Evolutionary conservation across 2,329 filamentous ascomycete genomes (phyloP), one percentile per base, ranked within the genome.

Genomic region (Calonectria pauciramosa): DNA sequence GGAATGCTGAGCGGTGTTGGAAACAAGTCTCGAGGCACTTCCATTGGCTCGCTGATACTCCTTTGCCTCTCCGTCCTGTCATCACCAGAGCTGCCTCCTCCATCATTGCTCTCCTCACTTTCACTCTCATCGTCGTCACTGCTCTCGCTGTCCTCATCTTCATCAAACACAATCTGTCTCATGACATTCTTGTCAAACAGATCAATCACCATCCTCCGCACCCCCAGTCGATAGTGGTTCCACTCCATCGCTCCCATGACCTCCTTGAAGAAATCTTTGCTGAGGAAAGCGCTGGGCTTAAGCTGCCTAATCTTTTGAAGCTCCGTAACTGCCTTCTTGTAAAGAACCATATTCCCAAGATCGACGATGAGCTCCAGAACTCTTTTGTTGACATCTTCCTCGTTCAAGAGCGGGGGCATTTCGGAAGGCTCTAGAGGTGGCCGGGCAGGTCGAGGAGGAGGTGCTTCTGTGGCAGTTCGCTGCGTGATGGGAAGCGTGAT

Each of bases 111-210:
- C 44, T 87, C 87, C 14, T 87, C 59, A 14, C 44, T 85, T 34
- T 83, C 84, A 41, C 74, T 80, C 30, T 85, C 85, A 67, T 94
- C 93, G 14, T 86, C 85, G 44, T 82, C 84, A 41, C 82, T 85
- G 67, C 95, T 94, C 69, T 95, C 93, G 26, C 95, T 94, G 66
- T 94, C 93, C 10, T 86, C 85, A 13, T 86, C 86, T 26, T 85
- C 86, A 26, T 94, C 94, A 72, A 98, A 93, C 16, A 99, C 94
- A 74, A 98, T 94, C 77, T 92, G 91, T 76, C 96, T 90, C 85
- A 99, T 89, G 54, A 99, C 95, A 73, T 91, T 93, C 85, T 96
- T 97, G 82, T 99, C 96, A 81, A 99, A 99, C 28, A 99, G 87
- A 82, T 99, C 97, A 74, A 99, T 93, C 44, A 98, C 94, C 86